Percentiles rank a stretch among this genome's conserved stretches.
These are phyloP conservation scores for Fusarium sp. DNA, from an alignment of 2,329 filamentous ascomycete genomes.

Conservation along the genomic window DNA sequence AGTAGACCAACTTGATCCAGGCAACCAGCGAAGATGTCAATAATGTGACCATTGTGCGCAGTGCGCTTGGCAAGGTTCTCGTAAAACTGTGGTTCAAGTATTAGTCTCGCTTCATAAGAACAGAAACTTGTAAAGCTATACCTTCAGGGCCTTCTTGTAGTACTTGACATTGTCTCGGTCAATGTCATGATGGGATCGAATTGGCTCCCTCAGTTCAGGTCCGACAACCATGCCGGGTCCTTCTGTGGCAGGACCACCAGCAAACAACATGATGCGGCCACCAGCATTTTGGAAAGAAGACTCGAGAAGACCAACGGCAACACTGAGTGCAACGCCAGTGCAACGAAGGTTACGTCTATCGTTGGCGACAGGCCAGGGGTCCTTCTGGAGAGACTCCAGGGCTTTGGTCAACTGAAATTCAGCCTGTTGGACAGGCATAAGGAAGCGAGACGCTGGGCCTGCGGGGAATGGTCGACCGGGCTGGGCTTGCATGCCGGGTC, in stretches of 20 bases:
- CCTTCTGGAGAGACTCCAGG: conserved; percentile 93
- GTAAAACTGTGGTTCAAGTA: conserved; percentile 75
- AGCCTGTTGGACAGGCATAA: conserved; percentile 93
- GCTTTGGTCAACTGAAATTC: conserved; percentile 98
- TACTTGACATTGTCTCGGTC: conserved; percentile 99
- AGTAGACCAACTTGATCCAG: conserved; percentile 96
- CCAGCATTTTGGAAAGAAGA: conserved; percentile 96
- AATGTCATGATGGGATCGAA: conserved; percentile 98
- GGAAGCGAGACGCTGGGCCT: conserved; percentile 87
- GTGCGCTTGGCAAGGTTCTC: conserved; percentile 93
- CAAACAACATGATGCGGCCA: conserved; percentile 96
- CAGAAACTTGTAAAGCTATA: conserved; percentile 52
- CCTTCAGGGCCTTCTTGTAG: conserved; percentile 98
- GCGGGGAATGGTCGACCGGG: conserved; percentile 81
- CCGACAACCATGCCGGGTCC: conserved; percentile 97
- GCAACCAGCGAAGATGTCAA: conserved; percentile 98
- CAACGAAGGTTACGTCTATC: conserved; percentile 92
- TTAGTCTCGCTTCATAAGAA: conserved; percentile 43
- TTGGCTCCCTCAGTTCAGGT: conserved; percentile 93
- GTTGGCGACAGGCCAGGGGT: conserved; percentile 96
- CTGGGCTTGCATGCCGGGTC: conserved; percentile 80
- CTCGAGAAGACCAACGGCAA: conserved; percentile 92
- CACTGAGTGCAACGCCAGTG: conserved; percentile 95
- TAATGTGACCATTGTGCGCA: conserved; percentile 95
- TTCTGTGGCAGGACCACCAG: conserved; percentile 93